A percentile compares a stretch with the other conserved stretches of the same genome.
These are phyloP conservation scores for Paecilomyces fulvus DNA, from an alignment of 2,329 filamentous ascomycete species.

Conservation along the genomic window DNA sequence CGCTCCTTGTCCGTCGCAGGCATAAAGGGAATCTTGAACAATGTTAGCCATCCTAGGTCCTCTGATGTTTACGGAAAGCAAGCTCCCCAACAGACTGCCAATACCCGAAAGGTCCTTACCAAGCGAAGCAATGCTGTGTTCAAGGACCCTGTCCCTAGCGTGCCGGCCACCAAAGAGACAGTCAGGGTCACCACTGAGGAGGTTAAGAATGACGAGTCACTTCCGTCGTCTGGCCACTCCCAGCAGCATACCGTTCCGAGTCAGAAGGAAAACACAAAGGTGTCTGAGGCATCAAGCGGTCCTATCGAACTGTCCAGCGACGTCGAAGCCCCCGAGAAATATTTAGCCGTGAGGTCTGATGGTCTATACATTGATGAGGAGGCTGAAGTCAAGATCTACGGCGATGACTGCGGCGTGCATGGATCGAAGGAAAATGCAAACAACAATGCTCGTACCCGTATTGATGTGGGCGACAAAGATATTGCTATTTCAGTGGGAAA, in stretches of 20 bases:
- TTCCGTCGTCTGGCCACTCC: slow-evolving; percentile 6
- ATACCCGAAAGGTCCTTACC: slow-evolving; percentile 39
- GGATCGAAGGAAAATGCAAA: slow-evolving; percentile 7
- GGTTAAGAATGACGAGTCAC: slow-evolving; percentile 8
- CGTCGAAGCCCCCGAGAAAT: slow-evolving; percentile 9
- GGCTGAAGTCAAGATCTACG: slow-evolving; percentile 16
- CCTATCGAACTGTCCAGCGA: slow-evolving; percentile 5
- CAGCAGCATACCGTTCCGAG: slow-evolving; percentile 5
- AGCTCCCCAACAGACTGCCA: slow-evolving; percentile 23
- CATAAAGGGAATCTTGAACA: slow-evolving; percentile 31
- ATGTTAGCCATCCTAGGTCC: slow-evolving; percentile 22
- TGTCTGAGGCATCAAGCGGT: slow-evolving; percentile 7
- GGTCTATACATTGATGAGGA: slow-evolving; percentile 19
- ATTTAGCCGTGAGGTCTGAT: slow-evolving; percentile 15
- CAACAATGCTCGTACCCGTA: not conserved
- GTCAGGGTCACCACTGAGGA: slow-evolving; percentile 13
- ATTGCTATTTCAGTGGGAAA: slow-evolving; percentile 4
- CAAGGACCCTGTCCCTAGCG: slow-evolving; percentile 39
- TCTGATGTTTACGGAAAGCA: slow-evolving; percentile 25
- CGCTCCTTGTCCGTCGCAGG: slow-evolving; percentile 41
- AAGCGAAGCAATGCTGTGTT: slow-evolving; percentile 49
- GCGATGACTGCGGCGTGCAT: slow-evolving; percentile 18
- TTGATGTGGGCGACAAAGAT: slow-evolving; percentile 5
- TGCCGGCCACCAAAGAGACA: slow-evolving; percentile 22
- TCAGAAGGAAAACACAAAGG: slow-evolving; percentile 5